Evolutionary conservation across 2,329 filamentous ascomycete species (phyloP), one percentile per base, ranked within the genome.

Genomic region (Ceratocystiopsis brevicomis): DNA sequence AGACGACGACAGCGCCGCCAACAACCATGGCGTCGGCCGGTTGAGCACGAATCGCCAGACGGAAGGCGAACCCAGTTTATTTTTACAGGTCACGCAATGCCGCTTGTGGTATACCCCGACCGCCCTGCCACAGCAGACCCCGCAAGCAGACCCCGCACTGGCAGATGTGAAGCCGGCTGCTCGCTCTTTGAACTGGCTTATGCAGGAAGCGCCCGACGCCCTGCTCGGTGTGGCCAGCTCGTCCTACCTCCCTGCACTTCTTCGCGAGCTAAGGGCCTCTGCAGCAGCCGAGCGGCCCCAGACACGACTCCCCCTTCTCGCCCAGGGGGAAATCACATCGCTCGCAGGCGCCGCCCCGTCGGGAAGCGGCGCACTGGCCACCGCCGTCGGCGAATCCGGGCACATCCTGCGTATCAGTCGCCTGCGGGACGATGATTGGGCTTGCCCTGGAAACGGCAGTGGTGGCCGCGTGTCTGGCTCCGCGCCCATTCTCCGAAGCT

Each of bases 321-420:
- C 69, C 2, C 60, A 73, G 25, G 77, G 77, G 1, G 67, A 71
- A 45, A 64, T 74, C 48, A 56, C 60, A 2, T 61, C 72, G 48
- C 47, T 58, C 16, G 61, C 53, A 3, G 21, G 43, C 18, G 25
- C 51, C 45, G 25, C 53, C 43, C 32, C 50, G 32, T 49, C 45
- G 1, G 55, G 53, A 15, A 56, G 56, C 13, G 57, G 61, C 2
- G 56, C 61, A 50, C 61, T 67, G 47, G 71, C 62, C 33, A 67
- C 60, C 52, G 66, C 61, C 6, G 61, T 67, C 3, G 78, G 78
- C n/a, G 63, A 67, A 40, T 67, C 65, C 14, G 71, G 73, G 1
- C 69, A 77, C 49, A 58, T 71, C 1, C 57, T 84, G 11, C 69
- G 71, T 3, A 53, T 84, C 3, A 56, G 67, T 5, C 61, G 63